These are phyloP conservation scores for Saccharomyces hybrid DNA, from an alignment of 1,139 yeast genomes.

Conservation along the genomic window DNA sequence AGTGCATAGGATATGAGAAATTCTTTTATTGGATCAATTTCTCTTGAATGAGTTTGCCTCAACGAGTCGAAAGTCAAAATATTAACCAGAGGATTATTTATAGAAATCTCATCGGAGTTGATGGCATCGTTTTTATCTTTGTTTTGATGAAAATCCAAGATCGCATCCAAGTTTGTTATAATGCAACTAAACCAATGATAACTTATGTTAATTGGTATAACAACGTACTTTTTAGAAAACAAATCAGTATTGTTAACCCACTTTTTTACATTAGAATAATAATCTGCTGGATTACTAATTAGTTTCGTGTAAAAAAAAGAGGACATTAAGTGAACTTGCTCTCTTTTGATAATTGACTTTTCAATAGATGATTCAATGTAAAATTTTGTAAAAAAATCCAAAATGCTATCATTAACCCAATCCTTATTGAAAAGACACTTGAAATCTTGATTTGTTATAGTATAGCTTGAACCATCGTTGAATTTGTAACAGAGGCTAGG, in stretches of 20 bases:
- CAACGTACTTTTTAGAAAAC: conserved; percentile 51
- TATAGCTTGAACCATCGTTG: conserved; percentile 41
- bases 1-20: conserved; percentile 66
- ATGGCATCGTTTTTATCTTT: conserved; percentile 1
- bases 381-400: conserved; percentile 63
- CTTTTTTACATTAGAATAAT: conserved; percentile 58
- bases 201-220: conserved; percentile 76
- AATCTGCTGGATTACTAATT: conserved; percentile 36
- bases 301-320: conserved; percentile 79
- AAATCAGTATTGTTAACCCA: conserved; percentile 76
- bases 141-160: conserved; percentile 10
- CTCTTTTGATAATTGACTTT: conserved; percentile 12
- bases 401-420: conserved; percentile 70
- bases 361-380: conserved; percentile 40
- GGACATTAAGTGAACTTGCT: conserved; percentile 59
- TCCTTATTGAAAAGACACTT: conserved; percentile 60
- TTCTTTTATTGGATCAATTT: conserved; percentile 48
- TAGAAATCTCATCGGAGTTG: conserved; percentile 12
- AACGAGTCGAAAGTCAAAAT: conserved; percentile 78
- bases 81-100: conserved; percentile 36
- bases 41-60: conserved; percentile 47
- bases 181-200: conserved; percentile 88
- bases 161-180: conserved; percentile 40
- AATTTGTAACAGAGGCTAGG: conserved; percentile 51
- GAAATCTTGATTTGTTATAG: conserved; percentile 54